Conservation (phyloP, 495 filamentous ascomycete genomes). For the Pyrenopolyporus hunteri region DNA sequence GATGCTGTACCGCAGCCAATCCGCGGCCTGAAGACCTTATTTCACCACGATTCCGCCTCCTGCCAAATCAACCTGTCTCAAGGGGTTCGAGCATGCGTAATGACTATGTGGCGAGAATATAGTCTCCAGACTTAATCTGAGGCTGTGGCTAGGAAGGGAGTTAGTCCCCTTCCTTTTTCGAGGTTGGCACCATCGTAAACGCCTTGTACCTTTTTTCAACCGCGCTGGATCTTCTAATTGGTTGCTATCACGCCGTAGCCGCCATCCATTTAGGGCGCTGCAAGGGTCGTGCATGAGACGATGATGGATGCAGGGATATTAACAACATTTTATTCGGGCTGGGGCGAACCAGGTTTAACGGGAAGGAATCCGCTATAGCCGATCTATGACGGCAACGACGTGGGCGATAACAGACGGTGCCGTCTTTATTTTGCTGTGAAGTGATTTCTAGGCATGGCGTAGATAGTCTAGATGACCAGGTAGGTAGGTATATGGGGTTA, state of each 20-base stretch:
- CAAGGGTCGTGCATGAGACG: constrained; percentile 26
- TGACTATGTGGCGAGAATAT: constrained; percentile 12
- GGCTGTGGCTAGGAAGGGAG: constrained; percentile 1
- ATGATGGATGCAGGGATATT: constrained; percentile 23
- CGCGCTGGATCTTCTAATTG: constrained; percentile 18
- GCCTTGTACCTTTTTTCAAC: constrained; percentile 11
- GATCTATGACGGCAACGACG: constrained; percentile 27
- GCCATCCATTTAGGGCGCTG: constrained; percentile 18
- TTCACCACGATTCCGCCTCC: neutral
- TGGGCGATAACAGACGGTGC: constrained; percentile 1
- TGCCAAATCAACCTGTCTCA: constrained; percentile 12
- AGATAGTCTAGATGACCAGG: neutral
- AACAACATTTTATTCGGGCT: constrained; percentile 16
- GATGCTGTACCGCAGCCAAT: constrained; percentile 12
- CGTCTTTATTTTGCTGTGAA: neutral
- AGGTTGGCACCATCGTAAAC: constrained; percentile 21
- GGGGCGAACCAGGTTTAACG: constrained; percentile 19
- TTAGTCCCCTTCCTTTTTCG: neutral
- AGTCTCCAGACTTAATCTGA: neutral
- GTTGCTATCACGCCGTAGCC: constrained; percentile 22
- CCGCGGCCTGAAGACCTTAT: neutral
- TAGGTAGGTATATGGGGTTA: too few species aligned
- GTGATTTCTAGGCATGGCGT: neutral
- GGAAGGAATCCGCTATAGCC: constrained; percentile 31
- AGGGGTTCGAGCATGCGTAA: neutral